Percentiles rank a stretch among this genome's conserved stretches.
Evolutionary conservation across 805 yeast genomes (phyloP).

Genomic region (Saccharomycopsis oosterbeekiorum): DNA sequence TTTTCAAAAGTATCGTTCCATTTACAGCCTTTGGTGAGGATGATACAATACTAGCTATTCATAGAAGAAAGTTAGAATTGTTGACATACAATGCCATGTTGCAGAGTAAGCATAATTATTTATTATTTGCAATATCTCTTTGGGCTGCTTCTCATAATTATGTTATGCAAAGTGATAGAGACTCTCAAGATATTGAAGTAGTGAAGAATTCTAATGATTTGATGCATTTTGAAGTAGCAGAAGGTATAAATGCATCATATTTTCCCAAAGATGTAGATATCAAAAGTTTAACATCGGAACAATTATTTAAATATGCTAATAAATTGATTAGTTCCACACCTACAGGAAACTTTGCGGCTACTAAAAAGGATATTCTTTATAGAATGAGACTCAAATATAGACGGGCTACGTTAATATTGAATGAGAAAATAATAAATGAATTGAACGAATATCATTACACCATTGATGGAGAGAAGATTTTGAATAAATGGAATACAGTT

Average conservation of each 20-base stretch:
- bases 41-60: not conserved
- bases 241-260: not conserved
- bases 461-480: not conserved
- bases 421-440: not conserved
- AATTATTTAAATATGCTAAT: not conserved
- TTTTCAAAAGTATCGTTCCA: not conserved
- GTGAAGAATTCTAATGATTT: not conserved
- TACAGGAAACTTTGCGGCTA: not conserved
- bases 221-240: not conserved
- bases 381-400: not conserved
- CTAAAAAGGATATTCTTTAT: not conserved
- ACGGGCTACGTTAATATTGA: not conserved
- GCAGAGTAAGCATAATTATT: not conserved
- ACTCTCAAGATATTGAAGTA: not conserved
- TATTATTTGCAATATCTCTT: not conserved
- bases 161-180: not conserved
- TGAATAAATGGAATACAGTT: not conserved
- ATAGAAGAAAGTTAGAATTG: not conserved
- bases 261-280: not conserved
- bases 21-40: not conserved
- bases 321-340: not conserved
- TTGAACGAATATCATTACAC: not conserved
- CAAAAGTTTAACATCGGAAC: not conserved
- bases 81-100: not conserved
- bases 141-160: not conserved